Conservation (phyloP, 768 basidiomycete species). For the Austroboletus eburneus region DNA sequence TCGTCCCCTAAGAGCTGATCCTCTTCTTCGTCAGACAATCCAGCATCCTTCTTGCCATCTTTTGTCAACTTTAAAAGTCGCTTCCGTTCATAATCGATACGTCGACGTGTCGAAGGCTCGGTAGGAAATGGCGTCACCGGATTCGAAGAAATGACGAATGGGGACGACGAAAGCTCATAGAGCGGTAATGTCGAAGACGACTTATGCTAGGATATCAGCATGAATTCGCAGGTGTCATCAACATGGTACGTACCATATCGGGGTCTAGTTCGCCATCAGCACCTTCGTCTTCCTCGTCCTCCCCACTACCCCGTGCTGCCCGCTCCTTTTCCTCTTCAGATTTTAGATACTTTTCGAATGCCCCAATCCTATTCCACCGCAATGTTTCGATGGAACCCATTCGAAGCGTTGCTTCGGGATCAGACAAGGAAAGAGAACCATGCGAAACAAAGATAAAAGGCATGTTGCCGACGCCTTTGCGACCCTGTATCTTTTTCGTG, state of each 20-base stretch:
- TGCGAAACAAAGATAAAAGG: constrained; percentile 58
- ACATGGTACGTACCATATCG: constrained; percentile 20
- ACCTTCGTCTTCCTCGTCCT: constrained; percentile 22
- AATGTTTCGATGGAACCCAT: constrained; percentile 23
- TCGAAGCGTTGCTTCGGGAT: constrained; percentile 20
- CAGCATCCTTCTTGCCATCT: constrained; percentile 26
- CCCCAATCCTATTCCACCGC: constrained; percentile 28
- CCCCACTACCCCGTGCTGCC: constrained; percentile 9
- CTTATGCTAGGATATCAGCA: constrained; percentile 5
- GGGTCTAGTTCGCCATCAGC: constrained; percentile 26
- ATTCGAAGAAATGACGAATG: constrained; percentile 23
- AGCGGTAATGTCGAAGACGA: constrained; percentile 28
- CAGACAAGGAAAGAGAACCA: constrained; percentile 33
- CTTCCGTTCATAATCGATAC: constrained; percentile 29
- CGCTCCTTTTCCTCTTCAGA: constrained; percentile 28
- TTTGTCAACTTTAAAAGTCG: constrained; percentile 28
- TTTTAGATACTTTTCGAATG: constrained; percentile 26
- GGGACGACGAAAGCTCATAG: constrained; percentile 24
- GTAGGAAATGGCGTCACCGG: constrained; percentile 30
- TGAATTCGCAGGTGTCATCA: not conserved
- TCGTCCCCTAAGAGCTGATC: constrained; percentile 11
- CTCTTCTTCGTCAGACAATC: constrained; percentile 21
- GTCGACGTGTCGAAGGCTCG: constrained; percentile 23
- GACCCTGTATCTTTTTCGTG: constrained; percentile 43
- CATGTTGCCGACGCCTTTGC: constrained; percentile 56